A percentile compares a stretch with the other conserved stretches of the same genome.
phyloP scores from a whole-genome alignment of 2,329 filamentous ascomycete genomes.

The Ascochyta viciae-villosae region DNA sequence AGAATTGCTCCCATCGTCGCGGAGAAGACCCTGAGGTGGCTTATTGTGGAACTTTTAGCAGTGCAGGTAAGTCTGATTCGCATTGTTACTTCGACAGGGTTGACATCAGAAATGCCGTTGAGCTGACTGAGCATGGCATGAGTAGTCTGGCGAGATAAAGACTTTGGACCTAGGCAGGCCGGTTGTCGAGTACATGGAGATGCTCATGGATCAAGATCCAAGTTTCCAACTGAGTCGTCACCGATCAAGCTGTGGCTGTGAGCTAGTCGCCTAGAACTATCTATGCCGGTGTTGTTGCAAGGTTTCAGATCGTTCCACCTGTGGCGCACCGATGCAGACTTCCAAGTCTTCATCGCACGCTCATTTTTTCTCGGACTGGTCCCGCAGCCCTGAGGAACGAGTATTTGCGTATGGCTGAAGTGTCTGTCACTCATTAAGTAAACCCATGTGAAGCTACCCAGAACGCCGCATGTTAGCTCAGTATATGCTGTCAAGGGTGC shows the following conservation, averaged over 20 bases:
- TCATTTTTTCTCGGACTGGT: not conserved
- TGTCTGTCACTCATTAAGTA: not conserved
- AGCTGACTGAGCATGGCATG: slow-evolving; percentile 6
- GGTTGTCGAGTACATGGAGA: not conserved
- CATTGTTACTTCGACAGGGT: not conserved
- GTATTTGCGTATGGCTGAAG: not conserved
- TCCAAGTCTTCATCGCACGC: not conserved
- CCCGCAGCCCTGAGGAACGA: not conserved
- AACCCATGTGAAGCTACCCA: not conserved
- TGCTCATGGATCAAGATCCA: not conserved
- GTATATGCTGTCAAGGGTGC: slow-evolving; percentile 24
- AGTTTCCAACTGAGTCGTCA: not conserved
- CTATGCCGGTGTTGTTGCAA: not conserved
- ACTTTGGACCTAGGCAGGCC: not conserved
- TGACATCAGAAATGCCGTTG: not conserved
- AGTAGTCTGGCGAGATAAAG: not conserved
- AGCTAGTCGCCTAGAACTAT: not conserved
- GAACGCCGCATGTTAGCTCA: slow-evolving; percentile 24
- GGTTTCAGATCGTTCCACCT: not conserved
- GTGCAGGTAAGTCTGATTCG: not conserved
- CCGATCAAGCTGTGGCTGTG: slow-evolving; percentile 3
- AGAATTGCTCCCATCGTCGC: slow-evolving; percentile 5
- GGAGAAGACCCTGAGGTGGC: slow-evolving; percentile 6
- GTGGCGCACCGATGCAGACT: not conserved
- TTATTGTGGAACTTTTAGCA: not conserved